Base-by-base conservation (phyloP, 352 stramenopile genomes). In the Hyaloperonospora arabidopsidis region DNA sequence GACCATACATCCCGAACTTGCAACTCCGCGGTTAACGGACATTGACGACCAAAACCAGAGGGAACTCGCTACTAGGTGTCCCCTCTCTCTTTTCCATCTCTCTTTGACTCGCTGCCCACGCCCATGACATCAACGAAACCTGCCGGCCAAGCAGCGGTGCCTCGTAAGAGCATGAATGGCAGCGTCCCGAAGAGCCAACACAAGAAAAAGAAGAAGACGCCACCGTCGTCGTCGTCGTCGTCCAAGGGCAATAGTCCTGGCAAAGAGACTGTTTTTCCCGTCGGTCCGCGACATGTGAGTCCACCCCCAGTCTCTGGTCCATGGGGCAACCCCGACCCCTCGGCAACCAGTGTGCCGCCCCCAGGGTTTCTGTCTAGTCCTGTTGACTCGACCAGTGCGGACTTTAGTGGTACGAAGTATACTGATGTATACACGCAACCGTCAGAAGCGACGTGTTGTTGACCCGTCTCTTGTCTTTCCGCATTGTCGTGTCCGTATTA, bases 181-280 rank as follows among this genome's bases (percentile, higher is more conserved):
- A 56, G 23, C 34, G 39, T 50, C 22, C 38, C 64, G 49, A 79
- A 74, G 54, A 56, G 22, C 40, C 38, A 47, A 51, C 51, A 44
- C 56, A 79, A 78, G 57, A 78, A 79, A 47, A 79, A 79, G 56
- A 70, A 67, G 40, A 69, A 67, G 45, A 15, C 58, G 49, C 52
- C 46, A 35, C 49, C 59, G 52, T n/a, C 45, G 25, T 32, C 58
- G 45, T 48, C 46, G 32, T 46, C 25, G 25, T 32, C 59, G 52
- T n/a, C 45, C 44, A 68, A 70, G 51, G 52, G 15, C 36, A 57
- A 63, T 44, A 32, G 43, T 36, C 67, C 54, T 28, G 51, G 52
- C 44, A 62, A 67, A 35, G 56, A 58, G 23, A 47, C 45, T 51
- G 39, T 34, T 14, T 45, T 11, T 28, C 46, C 49, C 18, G 52